Conservation (phyloP, 1,284 basidiomycete species). For the Entoloma clypeatum region DNA sequence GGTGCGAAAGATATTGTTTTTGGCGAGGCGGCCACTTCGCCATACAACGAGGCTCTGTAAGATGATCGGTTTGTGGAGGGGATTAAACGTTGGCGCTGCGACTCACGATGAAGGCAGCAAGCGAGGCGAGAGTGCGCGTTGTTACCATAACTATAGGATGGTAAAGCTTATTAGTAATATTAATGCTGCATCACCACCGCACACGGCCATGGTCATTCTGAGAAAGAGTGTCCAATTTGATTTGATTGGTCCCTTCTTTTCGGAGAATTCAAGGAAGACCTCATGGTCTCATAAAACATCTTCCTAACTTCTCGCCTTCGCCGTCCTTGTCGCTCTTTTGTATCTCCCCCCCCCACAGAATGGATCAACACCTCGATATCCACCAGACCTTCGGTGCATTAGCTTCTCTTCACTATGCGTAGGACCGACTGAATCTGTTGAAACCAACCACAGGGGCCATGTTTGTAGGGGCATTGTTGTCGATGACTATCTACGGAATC, state of each 20-base stretch:
- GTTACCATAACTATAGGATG: slow-evolving; percentile 9
- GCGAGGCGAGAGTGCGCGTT: slow-evolving; percentile 16
- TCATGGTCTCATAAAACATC: no score
- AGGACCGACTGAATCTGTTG: neutral
- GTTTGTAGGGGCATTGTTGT: slow-evolving; percentile 31
- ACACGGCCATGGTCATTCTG: no score
- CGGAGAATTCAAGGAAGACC: no score
- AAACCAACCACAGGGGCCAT: slow-evolving; percentile 24
- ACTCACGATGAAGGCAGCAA: slow-evolving; percentile 15
- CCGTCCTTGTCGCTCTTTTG: no score
- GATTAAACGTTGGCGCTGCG: neutral
- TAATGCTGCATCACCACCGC: no score
- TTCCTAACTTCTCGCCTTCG: no score
- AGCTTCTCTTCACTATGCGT: neutral
- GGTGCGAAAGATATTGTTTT: slow-evolving; percentile 38
- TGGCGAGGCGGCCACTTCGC: slow-evolving; percentile 38
- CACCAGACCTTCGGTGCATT: slow-evolving; percentile 30
- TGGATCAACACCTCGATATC: slow-evolving; percentile 17
- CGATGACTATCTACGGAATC: slow-evolving; percentile 38
- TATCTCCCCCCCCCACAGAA: no score
- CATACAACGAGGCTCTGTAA: slow-evolving; percentile 40
- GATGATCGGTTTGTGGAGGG: slow-evolving; percentile 1
- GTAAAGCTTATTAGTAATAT: no score
- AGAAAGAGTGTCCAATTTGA: no score
- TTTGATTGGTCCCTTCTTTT: no score